Conservation (phyloP, 1,284 basidiomycete species). For the Ceratobasidium sp. region DNA sequence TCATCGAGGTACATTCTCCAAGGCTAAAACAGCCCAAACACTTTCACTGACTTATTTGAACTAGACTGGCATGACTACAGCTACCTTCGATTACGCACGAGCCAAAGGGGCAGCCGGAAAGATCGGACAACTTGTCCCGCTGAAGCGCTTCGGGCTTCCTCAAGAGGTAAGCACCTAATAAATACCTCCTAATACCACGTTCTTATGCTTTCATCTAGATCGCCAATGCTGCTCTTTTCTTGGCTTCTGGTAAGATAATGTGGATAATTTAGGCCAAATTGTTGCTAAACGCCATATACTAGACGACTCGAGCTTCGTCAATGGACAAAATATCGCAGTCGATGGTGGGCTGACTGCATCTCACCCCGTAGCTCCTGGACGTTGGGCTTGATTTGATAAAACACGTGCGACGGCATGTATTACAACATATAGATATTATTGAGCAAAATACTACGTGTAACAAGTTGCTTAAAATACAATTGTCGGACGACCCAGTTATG, state of each 20-base stretch:
- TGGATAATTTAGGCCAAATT: background rate
- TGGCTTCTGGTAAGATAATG: constrained; percentile 77
- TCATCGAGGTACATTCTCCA: constrained; percentile 69
- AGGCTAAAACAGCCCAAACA: background rate
- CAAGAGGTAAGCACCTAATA: constrained; percentile 69
- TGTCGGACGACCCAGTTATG: background rate
- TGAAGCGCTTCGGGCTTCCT: constrained; percentile 80
- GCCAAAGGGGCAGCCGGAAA: constrained; percentile 75
- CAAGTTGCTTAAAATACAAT: no score
- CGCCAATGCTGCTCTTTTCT: constrained; percentile 83
- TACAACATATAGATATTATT: no score
- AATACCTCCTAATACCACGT: background rate
- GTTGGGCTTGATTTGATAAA: constrained; percentile 20
- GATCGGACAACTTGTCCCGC: constrained; percentile 88
- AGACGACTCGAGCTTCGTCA: constrained; percentile 94
- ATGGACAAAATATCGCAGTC: constrained; percentile 87
- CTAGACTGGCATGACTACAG: constrained; percentile 81
- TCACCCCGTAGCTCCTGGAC: constrained; percentile 74
- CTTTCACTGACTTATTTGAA: background rate
- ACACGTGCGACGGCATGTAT: constrained; percentile 46
- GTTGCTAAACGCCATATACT: constrained; percentile 42
- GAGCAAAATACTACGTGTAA: no score
- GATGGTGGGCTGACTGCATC: constrained; percentile 86
- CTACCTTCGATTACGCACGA: constrained; percentile 80
- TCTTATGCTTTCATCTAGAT: constrained; percentile 65